A percentile compares a stretch with the other conserved stretches of the same genome.
These are phyloP conservation scores for Fusarium sulawesiense DNA, from an alignment of 2,329 filamentous ascomycete species.

Conservation along the genomic window DNA sequence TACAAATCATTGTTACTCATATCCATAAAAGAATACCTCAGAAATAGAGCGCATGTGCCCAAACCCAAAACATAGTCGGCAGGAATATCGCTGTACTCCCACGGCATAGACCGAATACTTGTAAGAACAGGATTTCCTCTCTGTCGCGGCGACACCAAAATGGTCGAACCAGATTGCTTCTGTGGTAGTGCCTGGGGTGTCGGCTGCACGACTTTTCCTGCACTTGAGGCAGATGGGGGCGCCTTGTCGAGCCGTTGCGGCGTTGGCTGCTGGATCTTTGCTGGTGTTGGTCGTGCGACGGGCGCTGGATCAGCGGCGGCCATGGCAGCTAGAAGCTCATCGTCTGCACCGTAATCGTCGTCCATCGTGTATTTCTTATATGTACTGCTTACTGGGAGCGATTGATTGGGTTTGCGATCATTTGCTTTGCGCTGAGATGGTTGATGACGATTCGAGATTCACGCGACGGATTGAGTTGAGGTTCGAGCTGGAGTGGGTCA, in stretches of 20 bases:
- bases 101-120: constrained; percentile 82
- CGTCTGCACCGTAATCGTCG: constrained; percentile 69
- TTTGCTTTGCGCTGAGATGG: neutral
- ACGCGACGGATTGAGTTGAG: constrained; percentile 18
- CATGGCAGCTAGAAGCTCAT: constrained; percentile 67
- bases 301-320: constrained; percentile 58
- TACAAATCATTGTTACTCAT: rapidly evolving
- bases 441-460: constrained; percentile 21
- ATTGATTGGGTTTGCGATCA: neutral
- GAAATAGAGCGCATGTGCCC: constrained; percentile 90
- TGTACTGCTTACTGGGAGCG: neutral
- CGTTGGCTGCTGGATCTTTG: constrained; percentile 59
- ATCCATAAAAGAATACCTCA: constrained; percentile 61
- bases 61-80: constrained; percentile 90
- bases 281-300: constrained; percentile 50
- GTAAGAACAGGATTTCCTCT: constrained; percentile 95
- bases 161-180: constrained; percentile 74
- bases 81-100: constrained; percentile 98
- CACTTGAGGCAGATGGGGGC: constrained; percentile 55
- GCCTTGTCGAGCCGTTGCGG: constrained; percentile 68
- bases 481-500: constrained; percentile 30
- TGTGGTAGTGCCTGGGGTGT: constrained; percentile 86
- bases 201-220: constrained; percentile 79
- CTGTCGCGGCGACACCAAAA: constrained; percentile 90
- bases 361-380: constrained; percentile 51